phyloP scores from a whole-genome alignment of 768 basidiomycete species.

The Leccinum barrowsii region DNA sequence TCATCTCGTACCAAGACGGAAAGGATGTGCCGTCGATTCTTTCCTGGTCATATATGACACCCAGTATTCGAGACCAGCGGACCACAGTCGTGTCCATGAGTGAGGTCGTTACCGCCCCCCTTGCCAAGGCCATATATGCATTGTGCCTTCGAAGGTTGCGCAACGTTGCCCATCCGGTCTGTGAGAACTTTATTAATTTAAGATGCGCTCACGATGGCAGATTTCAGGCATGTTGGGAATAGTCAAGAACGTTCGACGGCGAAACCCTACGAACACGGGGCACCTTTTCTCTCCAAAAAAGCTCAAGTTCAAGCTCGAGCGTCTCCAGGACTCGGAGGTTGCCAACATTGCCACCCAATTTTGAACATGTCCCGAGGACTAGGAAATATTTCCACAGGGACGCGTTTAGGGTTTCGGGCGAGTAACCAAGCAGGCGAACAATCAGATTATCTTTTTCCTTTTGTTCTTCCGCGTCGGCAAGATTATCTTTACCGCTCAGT shows the following conservation, averaged over 20 bases:
- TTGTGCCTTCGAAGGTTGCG: no score
- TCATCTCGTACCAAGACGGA: slow-evolving; percentile 34
- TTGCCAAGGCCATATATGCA: no score
- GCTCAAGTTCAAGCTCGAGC: not conserved
- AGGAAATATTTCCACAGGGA: not conserved
- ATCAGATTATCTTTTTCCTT: not conserved
- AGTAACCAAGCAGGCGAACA: not conserved
- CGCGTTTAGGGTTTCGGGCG: not conserved
- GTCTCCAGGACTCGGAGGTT: not conserved
- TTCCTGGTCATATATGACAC: slow-evolving; percentile 59
- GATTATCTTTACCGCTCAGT: not conserved
- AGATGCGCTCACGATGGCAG: no score
- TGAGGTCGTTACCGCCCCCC: no score
- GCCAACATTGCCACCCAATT: not conserved
- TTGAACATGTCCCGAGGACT: not conserved
- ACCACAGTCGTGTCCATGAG: no score
- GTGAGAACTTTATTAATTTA: no score
- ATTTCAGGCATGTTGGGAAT: no score
- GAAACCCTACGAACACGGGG: no score
- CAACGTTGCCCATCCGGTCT: no score
- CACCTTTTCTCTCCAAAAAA: not conserved
- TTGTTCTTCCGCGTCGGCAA: not conserved
- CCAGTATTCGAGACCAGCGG: slow-evolving; percentile 1
- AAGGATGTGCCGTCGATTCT: slow-evolving; percentile 60
- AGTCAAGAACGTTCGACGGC: no score